Evolutionary conservation across 2,329 filamentous ascomycete species (phyloP), one percentile per base, ranked within the genome.

Genomic region (Beauveria sp.): DNA sequence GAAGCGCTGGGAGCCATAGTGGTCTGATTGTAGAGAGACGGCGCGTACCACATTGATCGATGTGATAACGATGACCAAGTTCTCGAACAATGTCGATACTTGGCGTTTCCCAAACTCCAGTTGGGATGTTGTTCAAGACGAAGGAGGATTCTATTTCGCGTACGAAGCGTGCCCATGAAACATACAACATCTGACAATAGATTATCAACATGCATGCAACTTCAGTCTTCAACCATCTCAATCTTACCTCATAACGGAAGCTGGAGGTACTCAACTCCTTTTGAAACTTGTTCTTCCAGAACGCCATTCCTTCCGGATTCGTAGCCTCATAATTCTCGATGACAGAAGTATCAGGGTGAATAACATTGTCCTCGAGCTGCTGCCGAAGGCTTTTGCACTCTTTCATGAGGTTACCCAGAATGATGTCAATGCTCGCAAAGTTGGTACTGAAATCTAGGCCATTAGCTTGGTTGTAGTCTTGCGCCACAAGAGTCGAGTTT

Each of bases 281-380:
- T 45, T 64, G 62, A 48, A 64, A 62, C 48, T 54, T 60, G 61
- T 64, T 53, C 50, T 62, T 64, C 62, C 62, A 64, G 60, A 64
- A 64, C 45, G 62, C 53, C 55, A 57, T 51, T n/a, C 61, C 63
- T 54, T 64, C 63, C 42, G 61, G 63, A 53, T 45, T 64, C 60
- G 24, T 63, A 45, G 28, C 52, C 55, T 64, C 42, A 28, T 64
- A 63, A 38, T 64, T 40, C 38, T 64, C 31, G 20, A 63, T 62
- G 58, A 53, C 57, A n/a, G 53, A 63, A 12, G 59, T 57, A 34
- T 64, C 57, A 45, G 61, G 57, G 43, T 45, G 61, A 26, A 64
- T 54, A 28, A 61, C 49, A 40, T 52, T 55, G 18, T 64, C 63
- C 42, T 64, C 56, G 40, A 64, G 63, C 43, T 60, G 57, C 49